Evolutionary conservation across 2,329 filamentous ascomycete species (phyloP).

Genomic region (Ophiocordyceps unilateralis): DNA sequence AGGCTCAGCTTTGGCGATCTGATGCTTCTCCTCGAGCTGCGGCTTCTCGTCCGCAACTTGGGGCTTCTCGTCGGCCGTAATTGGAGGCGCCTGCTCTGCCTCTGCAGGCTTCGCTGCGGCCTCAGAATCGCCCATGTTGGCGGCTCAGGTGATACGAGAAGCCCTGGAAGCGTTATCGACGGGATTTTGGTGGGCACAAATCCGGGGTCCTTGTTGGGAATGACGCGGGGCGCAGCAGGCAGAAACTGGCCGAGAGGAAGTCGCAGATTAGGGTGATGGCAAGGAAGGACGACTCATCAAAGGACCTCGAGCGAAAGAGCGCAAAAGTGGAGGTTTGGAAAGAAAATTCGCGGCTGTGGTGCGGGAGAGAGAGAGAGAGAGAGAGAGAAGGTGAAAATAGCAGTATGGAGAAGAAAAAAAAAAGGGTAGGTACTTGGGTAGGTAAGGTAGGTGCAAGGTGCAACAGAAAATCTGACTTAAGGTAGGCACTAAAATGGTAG

Average conservation of each 20-base stretch:
- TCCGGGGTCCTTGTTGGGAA: not conserved
- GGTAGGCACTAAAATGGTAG: constrained; percentile 2
- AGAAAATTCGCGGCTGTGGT: too few species aligned
- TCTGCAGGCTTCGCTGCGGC: constrained; percentile 22
- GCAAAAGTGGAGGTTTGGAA: not conserved
- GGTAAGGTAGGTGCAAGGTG: not conserved
- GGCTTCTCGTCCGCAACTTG: not conserved
- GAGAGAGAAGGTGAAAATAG: too few species aligned
- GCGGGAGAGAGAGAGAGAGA: too few species aligned
- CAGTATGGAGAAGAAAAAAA: not conserved
- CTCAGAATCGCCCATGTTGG: constrained; percentile 21
- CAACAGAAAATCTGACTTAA: not conserved
- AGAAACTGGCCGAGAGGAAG: not conserved
- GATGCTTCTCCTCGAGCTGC: not conserved
- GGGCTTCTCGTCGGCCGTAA: not conserved
- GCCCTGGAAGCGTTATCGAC: not conserved
- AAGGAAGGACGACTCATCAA: not conserved
- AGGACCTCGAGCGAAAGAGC: not conserved
- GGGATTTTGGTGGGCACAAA: not conserved
- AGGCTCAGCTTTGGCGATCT: not conserved
- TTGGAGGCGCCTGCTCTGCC: constrained; percentile 11
- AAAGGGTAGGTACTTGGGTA: not conserved
- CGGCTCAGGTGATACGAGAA: not conserved
- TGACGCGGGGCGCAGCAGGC: not conserved
- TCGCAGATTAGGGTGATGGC: not conserved